Conservation (phyloP, 805 yeast species). For the Cyberlindnera xylosilytica region DNA sequence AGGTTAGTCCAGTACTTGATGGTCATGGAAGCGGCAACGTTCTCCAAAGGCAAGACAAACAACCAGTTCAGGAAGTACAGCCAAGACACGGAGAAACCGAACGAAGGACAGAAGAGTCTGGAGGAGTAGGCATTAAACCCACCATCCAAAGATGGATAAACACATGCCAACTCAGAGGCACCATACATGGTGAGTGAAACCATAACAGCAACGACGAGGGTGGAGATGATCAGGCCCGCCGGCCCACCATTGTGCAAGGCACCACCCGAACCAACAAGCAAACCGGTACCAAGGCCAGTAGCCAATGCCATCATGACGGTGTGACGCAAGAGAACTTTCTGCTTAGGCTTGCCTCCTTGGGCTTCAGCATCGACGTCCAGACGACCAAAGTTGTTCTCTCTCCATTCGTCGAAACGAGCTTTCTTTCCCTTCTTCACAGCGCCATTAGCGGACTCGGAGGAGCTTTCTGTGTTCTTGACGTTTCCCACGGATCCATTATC, state of each 20-base stretch:
- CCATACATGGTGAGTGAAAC: slow-evolving; percentile 57
- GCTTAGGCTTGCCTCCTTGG: not conserved
- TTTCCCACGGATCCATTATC: too few relatives aligned
- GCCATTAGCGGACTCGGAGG: too few relatives aligned
- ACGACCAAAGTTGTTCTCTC: not conserved
- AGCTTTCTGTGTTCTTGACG: too few relatives aligned
- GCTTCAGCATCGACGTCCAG: not conserved
- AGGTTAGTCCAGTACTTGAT: slow-evolving; percentile 56
- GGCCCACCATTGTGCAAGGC: slow-evolving; percentile 46
- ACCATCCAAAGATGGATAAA: slow-evolving; percentile 55
- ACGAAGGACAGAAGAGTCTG: slow-evolving; percentile 51
- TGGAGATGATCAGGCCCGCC: slow-evolving; percentile 50
- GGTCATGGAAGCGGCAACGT: slow-evolving; percentile 63
- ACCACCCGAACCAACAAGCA: slow-evolving; percentile 55
- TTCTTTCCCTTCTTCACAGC: too few relatives aligned
- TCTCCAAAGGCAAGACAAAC: slow-evolving; percentile 58
- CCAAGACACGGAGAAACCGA: slow-evolving; percentile 61
- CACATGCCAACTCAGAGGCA: slow-evolving; percentile 67
- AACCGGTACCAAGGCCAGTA: slow-evolving; percentile 75
- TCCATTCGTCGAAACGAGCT: too few relatives aligned
- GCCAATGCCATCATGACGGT: slow-evolving; percentile 63
- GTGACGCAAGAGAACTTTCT: slow-evolving; percentile 14
- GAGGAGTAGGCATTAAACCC: slow-evolving; percentile 60
- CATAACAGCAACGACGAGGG: slow-evolving; percentile 53
- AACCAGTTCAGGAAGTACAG: slow-evolving; percentile 64